These are phyloP conservation scores for Cryptosporidium viatorum DNA, from an alignment of 169 alveolate genomes.

Conservation along the genomic window DNA sequence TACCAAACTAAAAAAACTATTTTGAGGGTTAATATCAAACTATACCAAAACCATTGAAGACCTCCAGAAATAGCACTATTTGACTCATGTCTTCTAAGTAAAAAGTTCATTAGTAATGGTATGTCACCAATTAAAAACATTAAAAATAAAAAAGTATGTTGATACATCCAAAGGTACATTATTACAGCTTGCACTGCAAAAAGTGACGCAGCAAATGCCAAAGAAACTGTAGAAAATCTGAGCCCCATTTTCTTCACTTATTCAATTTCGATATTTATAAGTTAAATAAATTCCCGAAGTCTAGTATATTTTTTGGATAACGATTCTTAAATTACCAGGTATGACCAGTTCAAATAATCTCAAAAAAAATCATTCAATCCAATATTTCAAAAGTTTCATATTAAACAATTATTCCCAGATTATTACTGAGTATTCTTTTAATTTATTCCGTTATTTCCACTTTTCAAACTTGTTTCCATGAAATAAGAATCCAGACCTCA, in stretches of 20 bases:
- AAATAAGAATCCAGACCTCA: constrained; percentile 12
- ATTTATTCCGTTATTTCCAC: neutral
- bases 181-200: constrained; percentile 57
- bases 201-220: constrained; percentile 69
- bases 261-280: neutral
- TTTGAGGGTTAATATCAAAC: constrained; percentile 60
- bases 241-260: constrained; percentile 8
- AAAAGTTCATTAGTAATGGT: constrained; percentile 48
- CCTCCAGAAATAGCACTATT: constrained; percentile 75
- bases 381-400: neutral
- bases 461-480: neutral
- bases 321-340: neutral
- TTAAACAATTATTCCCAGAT: neutral
- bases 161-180: constrained; percentile 74
- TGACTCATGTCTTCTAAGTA: constrained; percentile 63
- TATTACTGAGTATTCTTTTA: neutral
- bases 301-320: neutral
- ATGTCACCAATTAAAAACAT: constrained; percentile 55
- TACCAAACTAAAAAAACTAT: constrained; percentile 66
- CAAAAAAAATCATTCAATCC: neutral
- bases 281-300: neutral
- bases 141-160: constrained; percentile 28
- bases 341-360: neutral
- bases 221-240: constrained; percentile 39
- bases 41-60: constrained; percentile 75